A percentile compares a stretch with the other conserved stretches of the same genome.
Conservation (phyloP, 495 filamentous ascomycete species). For the Neurospora sp. region DNA sequence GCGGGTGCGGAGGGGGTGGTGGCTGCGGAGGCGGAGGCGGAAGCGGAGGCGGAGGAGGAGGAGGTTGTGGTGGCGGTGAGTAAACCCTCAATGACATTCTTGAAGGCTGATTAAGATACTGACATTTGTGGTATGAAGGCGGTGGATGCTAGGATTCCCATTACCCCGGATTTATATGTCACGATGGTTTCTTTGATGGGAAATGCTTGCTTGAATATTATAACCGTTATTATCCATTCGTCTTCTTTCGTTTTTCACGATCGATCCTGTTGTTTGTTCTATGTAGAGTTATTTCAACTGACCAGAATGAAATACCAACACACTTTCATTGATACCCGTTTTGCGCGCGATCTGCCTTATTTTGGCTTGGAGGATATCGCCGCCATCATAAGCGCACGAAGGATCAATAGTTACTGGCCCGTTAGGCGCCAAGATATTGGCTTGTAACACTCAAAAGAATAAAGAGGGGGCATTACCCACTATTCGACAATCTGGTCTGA, state of each 20-base stretch:
- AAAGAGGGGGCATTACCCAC: background rate
- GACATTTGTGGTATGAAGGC: background rate
- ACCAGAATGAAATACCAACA: background rate
- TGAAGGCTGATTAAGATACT: background rate
- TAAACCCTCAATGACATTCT: background rate
- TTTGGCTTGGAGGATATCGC: background rate
- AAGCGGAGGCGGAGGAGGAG: background rate
- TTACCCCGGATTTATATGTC: background rate
- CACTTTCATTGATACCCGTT: background rate
- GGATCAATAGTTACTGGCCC: background rate
- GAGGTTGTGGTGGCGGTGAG: constrained; percentile 1
- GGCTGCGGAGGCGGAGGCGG: constrained; percentile 29
- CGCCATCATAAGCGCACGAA: background rate
- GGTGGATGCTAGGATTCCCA: background rate
- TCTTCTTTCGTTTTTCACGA: background rate
- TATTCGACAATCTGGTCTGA: background rate
- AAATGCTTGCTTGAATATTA: background rate
- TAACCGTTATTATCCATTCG: background rate
- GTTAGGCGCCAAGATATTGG: background rate
- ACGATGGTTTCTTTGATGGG: background rate
- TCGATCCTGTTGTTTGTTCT: background rate
- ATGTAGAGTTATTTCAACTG: background rate
- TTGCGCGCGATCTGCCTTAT: background rate
- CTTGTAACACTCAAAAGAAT: background rate
- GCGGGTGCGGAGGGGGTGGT: constrained; percentile 27